Evolutionary conservation across 306 rosid genomes (phyloP), one percentile per base, ranked within the genome.

Genomic region (Acacia crassicarpa): DNA sequence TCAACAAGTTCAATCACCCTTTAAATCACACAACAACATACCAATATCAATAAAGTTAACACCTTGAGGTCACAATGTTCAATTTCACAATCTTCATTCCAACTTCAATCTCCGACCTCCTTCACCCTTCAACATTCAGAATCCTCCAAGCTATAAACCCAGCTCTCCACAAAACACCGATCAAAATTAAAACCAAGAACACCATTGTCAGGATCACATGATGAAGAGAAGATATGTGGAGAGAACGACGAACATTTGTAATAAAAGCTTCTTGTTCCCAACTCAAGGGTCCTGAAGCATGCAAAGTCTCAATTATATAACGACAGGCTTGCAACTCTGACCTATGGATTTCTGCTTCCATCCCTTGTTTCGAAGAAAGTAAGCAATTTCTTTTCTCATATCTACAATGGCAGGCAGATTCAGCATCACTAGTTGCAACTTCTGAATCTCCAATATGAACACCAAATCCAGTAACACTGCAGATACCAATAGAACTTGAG

Each of bases 201-300:
- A 5, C 40, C 40, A 35, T 35, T 35, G 40, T 35, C 40, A 4
- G 1, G 7, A 35, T 35, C 6, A 35, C 7, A 35, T 35, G 40
- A 35, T 35, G 7, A 35, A 35, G 40, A 35, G 7, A 35, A 35
- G 40, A 92, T 89, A 96, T 96, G 88, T 92, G 92, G 84, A 96
- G 98, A 1, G 91, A 90, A 79, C 92, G 93, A 33, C 99, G 98
- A 76, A 94, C 97, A 89, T 94, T 92, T 74, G 99, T 94, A 84
- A 96, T 87, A 88, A 96, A 83, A 83, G 88, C 92, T 88, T 91
- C 99, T 78, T 87, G 90, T 83, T 96, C 99, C 99, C 99, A 94
- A 88, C 98, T 92, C 85, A 96, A 84, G 78, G 99, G 97, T 81
- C 99, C 99, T 45, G 94, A 91, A 54, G 98, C 98, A 90, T 90